Base-by-base conservation (phyloP, 2,329 filamentous ascomycete species). In the Ophiocordyceps sinensis region DNA sequence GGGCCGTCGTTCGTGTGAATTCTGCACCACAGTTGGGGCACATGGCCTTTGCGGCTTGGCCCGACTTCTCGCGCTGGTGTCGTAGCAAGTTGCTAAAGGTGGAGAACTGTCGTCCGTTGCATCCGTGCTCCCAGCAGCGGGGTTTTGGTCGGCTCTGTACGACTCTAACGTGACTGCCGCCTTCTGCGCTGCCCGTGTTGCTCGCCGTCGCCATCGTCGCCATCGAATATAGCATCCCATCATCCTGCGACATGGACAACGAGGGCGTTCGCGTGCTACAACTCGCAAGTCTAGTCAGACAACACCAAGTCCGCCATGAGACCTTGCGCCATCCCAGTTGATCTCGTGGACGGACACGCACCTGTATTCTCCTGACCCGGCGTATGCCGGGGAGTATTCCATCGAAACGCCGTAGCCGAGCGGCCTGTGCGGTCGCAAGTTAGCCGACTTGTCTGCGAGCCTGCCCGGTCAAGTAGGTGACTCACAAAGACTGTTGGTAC, bases 91-190 rank as follows among this genome's bases (percentile, higher is more conserved):
- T 95, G 73, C 87, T 94, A 58, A 95, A 95, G 4, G 89, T 95
- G 15, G 86, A 94, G 56, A 96, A 96, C 54, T 94, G 85, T 28
- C 88, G 79, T 17, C 89, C 89, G 53, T 95, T 94, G 68, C 89
- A 96, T 11, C 88, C 89, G 55, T 96, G 89, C 45, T 95, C 89
- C 85, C 85, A 96, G 62, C 89, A 95, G 58, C 94, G 86, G 37
- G 88, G 87, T 64, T 94, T 94, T n/a, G 86, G 86, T 48, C 84
- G 75, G 51, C 77, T 79, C 58, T 83, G 81, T 15, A 87, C 71
- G 14, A 87, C 76, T 44, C 83, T 72, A 32, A 85, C 77, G 48
- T 77, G 66, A 36, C 65, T 57, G 31, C 36, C 21, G 31, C 60
- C 58, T 46, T 66, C 62, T 46, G 64, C 59, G 48, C 50, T 50